These are phyloP conservation scores for Chenopodium berlandieri DNA, from an alignment of 148 eudicot genomes.

Conservation along the genomic window DNA sequence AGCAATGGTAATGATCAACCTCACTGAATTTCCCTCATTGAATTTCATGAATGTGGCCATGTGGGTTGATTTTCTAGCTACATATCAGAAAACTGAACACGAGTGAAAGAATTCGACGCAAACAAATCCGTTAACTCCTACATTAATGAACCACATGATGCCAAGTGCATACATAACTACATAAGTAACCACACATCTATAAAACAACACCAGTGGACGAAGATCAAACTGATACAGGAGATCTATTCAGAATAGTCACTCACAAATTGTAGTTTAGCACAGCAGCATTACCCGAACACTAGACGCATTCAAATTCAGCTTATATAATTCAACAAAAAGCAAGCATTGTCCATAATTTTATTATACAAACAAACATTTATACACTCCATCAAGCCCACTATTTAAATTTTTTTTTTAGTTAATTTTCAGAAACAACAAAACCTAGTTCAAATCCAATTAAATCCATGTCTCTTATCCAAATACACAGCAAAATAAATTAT, in stretches of 20 bases:
- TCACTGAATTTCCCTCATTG: too few relatives aligned
- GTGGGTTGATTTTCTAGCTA: too few relatives aligned
- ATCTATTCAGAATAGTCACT: constrained; percentile 3
- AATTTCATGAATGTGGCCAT: too few relatives aligned
- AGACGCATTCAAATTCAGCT: neutral
- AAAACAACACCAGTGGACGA: neutral
- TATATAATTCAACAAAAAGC: constrained; percentile 1
- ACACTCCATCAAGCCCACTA: neutral
- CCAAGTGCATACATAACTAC: too few relatives aligned
- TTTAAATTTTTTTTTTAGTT: neutral
- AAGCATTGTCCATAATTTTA: neutral
- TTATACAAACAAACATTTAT: neutral
- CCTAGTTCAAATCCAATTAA: neutral
- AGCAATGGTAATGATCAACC: too few relatives aligned
- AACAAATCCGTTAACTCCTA: too few relatives aligned
- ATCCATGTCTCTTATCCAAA: neutral
- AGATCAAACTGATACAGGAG: neutral
- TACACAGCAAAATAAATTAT: neutral
- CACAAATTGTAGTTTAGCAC: neutral
- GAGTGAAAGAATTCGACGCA: too few relatives aligned
- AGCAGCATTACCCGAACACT: neutral
- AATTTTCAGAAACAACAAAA: neutral
- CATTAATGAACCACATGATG: too few relatives aligned
- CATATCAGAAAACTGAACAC: too few relatives aligned
- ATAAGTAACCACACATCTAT: neutral